phyloP scores from a whole-genome alignment of 1,284 basidiomycete species.

The Puccinia horiana region DNA sequence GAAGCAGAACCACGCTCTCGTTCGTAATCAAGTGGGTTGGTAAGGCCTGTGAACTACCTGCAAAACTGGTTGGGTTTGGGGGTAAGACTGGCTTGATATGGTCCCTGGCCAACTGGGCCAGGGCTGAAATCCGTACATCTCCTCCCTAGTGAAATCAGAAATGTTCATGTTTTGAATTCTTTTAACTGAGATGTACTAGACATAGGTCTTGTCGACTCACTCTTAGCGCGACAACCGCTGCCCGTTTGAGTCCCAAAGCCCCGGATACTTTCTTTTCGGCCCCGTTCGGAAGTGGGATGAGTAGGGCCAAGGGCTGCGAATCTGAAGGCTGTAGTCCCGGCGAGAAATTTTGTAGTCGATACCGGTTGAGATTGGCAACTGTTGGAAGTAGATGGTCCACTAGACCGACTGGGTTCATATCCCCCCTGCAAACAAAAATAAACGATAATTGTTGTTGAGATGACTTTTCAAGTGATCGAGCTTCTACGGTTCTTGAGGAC shows the following conservation, averaged over 20 bases:
- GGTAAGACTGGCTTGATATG: slow-evolving; percentile 18
- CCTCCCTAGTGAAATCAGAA: background rate
- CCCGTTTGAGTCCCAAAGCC: slow-evolving; percentile 32
- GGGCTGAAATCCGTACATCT: background rate
- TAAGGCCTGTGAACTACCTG: background rate
- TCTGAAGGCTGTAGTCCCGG: background rate
- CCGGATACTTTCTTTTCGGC: slow-evolving; percentile 3
- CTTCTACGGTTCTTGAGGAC: background rate
- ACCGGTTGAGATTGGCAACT: slow-evolving; percentile 27
- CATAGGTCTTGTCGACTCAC: slow-evolving; percentile 10
- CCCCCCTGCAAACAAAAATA: slow-evolving; percentile 43
- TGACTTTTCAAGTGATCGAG: background rate
- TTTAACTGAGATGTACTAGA: background rate
- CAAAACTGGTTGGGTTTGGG: background rate
- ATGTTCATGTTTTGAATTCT: background rate
- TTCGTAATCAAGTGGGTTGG: background rate
- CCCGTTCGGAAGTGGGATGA: slow-evolving; percentile 31
- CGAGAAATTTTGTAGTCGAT: background rate
- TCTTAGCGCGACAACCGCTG: slow-evolving; percentile 24
- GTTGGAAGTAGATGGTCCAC: slow-evolving; percentile 45
- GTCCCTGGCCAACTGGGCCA: background rate
- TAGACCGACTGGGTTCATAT: slow-evolving; percentile 34
- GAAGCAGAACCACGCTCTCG: slow-evolving; percentile 1
- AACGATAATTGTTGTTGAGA: background rate
- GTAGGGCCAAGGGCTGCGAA: background rate